Conservation (phyloP, 345 rosid genomes). For the Reutealis trisperma region DNA sequence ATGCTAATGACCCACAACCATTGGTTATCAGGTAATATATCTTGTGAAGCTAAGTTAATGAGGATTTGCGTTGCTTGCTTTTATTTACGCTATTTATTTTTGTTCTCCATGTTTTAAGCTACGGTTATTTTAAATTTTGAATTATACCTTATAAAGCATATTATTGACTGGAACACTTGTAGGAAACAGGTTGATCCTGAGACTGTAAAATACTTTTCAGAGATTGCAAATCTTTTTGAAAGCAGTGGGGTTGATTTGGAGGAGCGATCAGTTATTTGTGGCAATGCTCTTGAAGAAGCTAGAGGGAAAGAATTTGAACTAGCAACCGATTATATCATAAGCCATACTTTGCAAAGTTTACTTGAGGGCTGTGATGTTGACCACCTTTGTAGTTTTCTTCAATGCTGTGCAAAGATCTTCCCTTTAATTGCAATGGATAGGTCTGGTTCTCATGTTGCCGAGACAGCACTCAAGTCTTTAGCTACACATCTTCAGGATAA, state of each 20-base stretch:
- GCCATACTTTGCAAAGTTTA: slow-evolving; percentile 78
- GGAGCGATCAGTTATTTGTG: slow-evolving; percentile 70
- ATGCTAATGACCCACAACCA: slow-evolving; percentile 43
- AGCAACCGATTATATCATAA: slow-evolving; percentile 86
- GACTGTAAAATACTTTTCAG: slow-evolving; percentile 71
- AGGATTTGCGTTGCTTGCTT: not conserved
- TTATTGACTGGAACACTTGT: slow-evolving; percentile 22
- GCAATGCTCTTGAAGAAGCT: slow-evolving; percentile 84
- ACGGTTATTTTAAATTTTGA: not conserved
- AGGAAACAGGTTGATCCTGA: slow-evolving; percentile 92
- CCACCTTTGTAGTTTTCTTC: slow-evolving; percentile 80
- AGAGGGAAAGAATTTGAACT: slow-evolving; percentile 79
- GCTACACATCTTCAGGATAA: slow-evolving; percentile 66
- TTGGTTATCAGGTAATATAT: slow-evolving; percentile 54
- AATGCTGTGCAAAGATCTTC: slow-evolving; percentile 55
- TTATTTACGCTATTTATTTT: not conserved
- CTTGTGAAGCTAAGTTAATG: slow-evolving; percentile 4
- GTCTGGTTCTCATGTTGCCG: slow-evolving; percentile 95
- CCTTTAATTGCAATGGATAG: slow-evolving; percentile 90
- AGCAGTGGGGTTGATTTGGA: slow-evolving; percentile 69
- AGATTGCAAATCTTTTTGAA: slow-evolving; percentile 82
- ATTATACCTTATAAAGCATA: not conserved
- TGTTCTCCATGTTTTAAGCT: not conserved
- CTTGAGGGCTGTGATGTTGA: slow-evolving; percentile 87
- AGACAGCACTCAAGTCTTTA: slow-evolving; percentile 87